Base-by-base conservation (phyloP, 139 green algal genomes). In the Tetraselmis chui region DNA sequence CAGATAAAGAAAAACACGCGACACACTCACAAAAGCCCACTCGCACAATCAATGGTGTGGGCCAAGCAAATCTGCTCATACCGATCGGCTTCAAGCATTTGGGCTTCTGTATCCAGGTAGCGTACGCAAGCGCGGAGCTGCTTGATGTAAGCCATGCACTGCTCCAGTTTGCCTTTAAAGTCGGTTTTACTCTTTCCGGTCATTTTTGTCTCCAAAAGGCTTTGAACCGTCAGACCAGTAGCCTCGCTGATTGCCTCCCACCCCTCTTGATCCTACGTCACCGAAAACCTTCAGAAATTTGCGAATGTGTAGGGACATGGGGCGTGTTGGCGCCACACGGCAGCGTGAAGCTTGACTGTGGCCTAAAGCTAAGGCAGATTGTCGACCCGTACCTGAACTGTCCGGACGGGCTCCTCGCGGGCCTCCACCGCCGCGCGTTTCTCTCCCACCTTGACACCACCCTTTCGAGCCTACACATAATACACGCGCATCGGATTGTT, bases 71-170 rank as follows among this genome's bases (percentile, higher is more conserved):
- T n/a, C n/a, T n/a, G n/a, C n/a, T n/a, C n/a, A 29, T 24, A 26
- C 31, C 79, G 26, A 18, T 30, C 79, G 24, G 31, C 31, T 76
- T 27, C 79, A 18, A 27, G 74, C 25, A 77, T 29, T 2, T 29
- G 74, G n/a, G 74, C 2, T 25, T 28, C 26, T 23, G 26, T 67
- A 29, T 77, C 25, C 26, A 76, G 79, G 79, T 82, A 82, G 28
- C 79, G 32, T 31, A 31, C 45, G 31, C 79, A 82, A 23, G 79
- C 79, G 58, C 79, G 79, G 29, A 82, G 29, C 29, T 82, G 79
- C 79, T 31, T 75, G 79, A 82, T 82, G 79, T 82, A 82, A 18
- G 5, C 31, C 79, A 82, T 82, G 25, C 29, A 31, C 79, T 82
- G 79, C 79, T 75, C 32, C 28, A 59, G 29, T 11, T 67, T 74